A percentile compares a stretch with the other conserved stretches of the same genome.
Conservation (phyloP, 140 eudicot species). For the Anethum foeniculum region DNA sequence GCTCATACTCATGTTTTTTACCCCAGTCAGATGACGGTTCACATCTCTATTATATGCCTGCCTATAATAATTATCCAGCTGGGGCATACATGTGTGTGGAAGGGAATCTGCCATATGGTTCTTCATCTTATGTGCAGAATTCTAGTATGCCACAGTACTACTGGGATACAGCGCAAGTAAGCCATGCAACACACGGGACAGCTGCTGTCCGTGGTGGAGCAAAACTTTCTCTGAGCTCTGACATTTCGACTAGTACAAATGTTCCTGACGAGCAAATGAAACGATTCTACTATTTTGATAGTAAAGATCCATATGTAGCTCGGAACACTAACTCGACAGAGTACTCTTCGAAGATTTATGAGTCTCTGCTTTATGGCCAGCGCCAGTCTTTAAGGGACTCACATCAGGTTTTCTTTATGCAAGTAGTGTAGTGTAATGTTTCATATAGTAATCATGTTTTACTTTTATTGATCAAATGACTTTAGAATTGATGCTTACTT, state of each 20-base stretch:
- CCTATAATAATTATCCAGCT: constrained; percentile 49
- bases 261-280: constrained; percentile 26
- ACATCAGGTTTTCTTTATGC: constrained; percentile 36
- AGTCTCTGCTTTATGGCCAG: constrained; percentile 32
- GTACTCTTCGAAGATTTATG: constrained; percentile 29
- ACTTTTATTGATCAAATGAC: background rate
- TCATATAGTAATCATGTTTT: background rate
- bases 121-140: constrained; percentile 37
- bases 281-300: constrained; percentile 14
- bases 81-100: constrained; percentile 46
- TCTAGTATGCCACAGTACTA: constrained; percentile 33
- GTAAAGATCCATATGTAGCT: constrained; percentile 23
- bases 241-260: constrained; percentile 34
- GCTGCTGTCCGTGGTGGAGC: constrained; percentile 26
- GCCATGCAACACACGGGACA: constrained; percentile 26
- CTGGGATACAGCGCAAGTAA: constrained; percentile 38
- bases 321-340: constrained; percentile 31
- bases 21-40: constrained; percentile 38
- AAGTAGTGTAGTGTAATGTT: background rate
- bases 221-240: constrained; percentile 28
- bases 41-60: constrained; percentile 46
- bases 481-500: background rate
- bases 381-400: constrained; percentile 34
- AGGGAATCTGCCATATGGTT: constrained; percentile 47
- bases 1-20: background rate